Base-by-base conservation (phyloP, 371 early-diverging fungal genomes). In the Mortierella polycephala region DNA sequence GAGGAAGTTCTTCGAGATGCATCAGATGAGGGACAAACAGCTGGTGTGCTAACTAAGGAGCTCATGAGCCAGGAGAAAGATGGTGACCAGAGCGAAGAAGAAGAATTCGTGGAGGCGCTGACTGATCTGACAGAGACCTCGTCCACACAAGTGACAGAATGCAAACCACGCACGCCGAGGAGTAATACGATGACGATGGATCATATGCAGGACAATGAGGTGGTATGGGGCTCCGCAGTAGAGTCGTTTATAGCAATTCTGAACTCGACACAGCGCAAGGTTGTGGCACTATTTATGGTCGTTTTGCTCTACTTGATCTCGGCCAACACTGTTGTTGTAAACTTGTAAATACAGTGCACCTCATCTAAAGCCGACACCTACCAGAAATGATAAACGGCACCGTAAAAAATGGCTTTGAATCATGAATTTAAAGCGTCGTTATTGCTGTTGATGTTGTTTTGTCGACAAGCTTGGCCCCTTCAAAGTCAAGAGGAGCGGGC, bases 101-200 rank as follows among this genome's bases (percentile, higher is more conserved):
- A 42, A 14, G 76, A 75, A 49, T 75, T 75, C 67, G 66, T 69
- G 10, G 75, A 75, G 18, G 71, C 75, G 0, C 44, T 16, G 21
- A 21, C 70, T 13, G 71, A 62, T 10, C 9, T 67, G 5, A 23
- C 16, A 13, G 69, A 47, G 14, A 39, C 18, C 13, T 18, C 51
- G 3, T 1, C 21, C 2, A 23, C 60, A 55, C 56, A 47, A 7
- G 51, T 30, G 16, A n/a, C 39, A 6, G 55, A 13, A 8, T 9
- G 21, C 14, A 21, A 23, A 37, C 2, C 23, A 30, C 30, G n/a
- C 54, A 21, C 4, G 14, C 18, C 51, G 30, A 7, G 44, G 60
- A n/a, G 20, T 14, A 12, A 47, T 51, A 23, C 52, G 49, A 23
- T 67, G 67, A 59, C 57, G 42, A 67, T 72, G 62, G 55, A 72